These are phyloP conservation scores for Cryphonectria carpinicola DNA, from an alignment of 2,329 filamentous ascomycete species.

Conservation along the genomic window DNA sequence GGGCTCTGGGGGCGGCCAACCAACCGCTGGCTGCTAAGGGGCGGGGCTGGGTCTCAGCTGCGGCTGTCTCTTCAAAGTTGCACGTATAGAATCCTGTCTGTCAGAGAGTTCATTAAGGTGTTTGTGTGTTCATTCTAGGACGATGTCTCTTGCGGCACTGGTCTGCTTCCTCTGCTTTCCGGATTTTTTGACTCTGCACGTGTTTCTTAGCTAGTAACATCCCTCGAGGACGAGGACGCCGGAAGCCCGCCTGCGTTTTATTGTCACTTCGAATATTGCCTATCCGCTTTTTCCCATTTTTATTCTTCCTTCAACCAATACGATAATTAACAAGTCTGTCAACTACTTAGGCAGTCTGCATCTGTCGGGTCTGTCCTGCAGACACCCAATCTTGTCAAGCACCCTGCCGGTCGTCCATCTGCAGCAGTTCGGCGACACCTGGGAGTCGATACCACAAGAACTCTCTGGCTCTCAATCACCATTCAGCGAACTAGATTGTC, in stretches of 20 bases:
- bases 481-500: conserved; percentile 23
- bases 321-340: background rate
- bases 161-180: conserved; percentile 3
- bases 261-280: background rate
- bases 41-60: conserved; percentile 8
- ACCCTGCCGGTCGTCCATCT: conserved; percentile 4
- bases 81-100: conserved; percentile 12
- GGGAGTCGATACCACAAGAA: conserved; percentile 10
- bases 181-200: conserved; percentile 12
- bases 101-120: background rate
- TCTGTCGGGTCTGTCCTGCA: conserved; percentile 6
- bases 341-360: background rate
- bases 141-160: conserved; percentile 23
- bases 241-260: conserved; percentile 27
- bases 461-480: conserved; percentile 18
- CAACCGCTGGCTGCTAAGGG: conserved; percentile 12
- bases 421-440: conserved; percentile 9
- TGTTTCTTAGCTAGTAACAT: conserved; percentile 21
- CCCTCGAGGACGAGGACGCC: conserved; percentile 24
- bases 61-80: conserved; percentile 24
- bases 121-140: conserved; percentile 7
- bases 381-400: conserved; percentile 20
- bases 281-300: background rate
- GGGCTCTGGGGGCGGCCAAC: conserved; percentile 1
- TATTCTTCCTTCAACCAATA: background rate